Base-by-base conservation (phyloP, 495 filamentous ascomycete species). In the Penicillium pancosmium region DNA sequence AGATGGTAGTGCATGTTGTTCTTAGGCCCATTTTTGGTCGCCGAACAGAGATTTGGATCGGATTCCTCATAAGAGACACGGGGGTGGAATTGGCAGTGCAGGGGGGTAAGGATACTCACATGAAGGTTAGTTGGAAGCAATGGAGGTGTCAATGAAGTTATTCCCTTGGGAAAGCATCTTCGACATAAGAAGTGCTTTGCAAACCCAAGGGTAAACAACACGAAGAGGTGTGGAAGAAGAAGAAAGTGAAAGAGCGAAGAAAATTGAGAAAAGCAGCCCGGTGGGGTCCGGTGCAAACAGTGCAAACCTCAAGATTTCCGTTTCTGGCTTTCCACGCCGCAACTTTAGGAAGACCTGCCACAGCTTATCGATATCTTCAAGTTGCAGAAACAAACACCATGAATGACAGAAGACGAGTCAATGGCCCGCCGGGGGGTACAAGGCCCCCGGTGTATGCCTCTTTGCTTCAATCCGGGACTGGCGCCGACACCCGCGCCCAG, bases 1-100 rank as follows among this genome's bases (percentile, higher is more conserved):
- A 98, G 93, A 97, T 96, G 93, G 93, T 98, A 88, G 87, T 98
- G 93, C 93, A 98, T 98, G 93, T 95, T 88, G 88, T 94, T 88
- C 78, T 80, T 79, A 31, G 90, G 92, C 89, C 93, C 93, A 93
- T 86, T 84, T 64, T 73, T 79, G 75, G 83, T 97, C 88, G 84
- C 92, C 86, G 72, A 85, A 83, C 82, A 80, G 78, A 78, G 75
- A 79, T 74, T 82, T 78, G 76, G 72, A 80, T 76, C 71, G 67
- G 55, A 83, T 82, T 90, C 88, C 77, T 90, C 87, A 86, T 85
- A 61, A 55, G 16, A 70, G 76, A 76, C 59, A 76, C 58, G 19
- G 59, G 66, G 61, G 63, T 23, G 50, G 27, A 50, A 55, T 48
- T 12, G 23, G 60, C 16, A 40, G 57, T 10, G 58, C 18, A 27